phyloP scores from a whole-genome alignment of 805 yeast genomes.

The Lipomyces orientalis region DNA sequence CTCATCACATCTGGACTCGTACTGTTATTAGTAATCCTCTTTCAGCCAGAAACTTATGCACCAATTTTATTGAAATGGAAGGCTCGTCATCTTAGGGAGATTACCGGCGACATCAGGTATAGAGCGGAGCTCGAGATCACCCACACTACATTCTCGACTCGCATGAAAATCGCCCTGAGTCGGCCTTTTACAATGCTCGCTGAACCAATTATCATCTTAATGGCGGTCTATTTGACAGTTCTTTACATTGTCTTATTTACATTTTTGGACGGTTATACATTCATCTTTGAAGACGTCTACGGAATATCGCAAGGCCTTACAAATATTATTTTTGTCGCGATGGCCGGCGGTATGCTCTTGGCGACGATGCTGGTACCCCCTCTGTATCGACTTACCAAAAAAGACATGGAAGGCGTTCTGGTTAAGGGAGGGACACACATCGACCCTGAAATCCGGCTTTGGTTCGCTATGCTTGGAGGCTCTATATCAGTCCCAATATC shows the following conservation, averaged over 20 bases:
- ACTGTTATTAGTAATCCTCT: conserved; percentile 44
- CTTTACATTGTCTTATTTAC: conserved; percentile 63
- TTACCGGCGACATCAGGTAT: conserved; percentile 49
- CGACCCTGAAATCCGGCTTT: conserved; percentile 58
- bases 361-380: conserved; percentile 23
- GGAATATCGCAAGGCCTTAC: conserved; percentile 45
- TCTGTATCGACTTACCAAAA: conserved; percentile 22
- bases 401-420: conserved; percentile 16
- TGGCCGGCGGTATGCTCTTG: conserved; percentile 27
- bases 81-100: conserved; percentile 63
- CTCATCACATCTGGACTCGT: conserved; percentile 64
- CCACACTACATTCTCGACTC: conserved; percentile 48
- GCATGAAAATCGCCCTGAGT: conserved; percentile 55
- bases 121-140: conserved; percentile 52
- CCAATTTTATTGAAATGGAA: conserved; percentile 75
- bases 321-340: conserved; percentile 28
- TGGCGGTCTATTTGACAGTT: conserved; percentile 63
- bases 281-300: conserved; percentile 57
- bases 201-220: conserved; percentile 62
- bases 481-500: conserved; percentile 54
- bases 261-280: conserved; percentile 65
- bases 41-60: conserved; percentile 87
- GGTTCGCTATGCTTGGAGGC: conserved; percentile 58
- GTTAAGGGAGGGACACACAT: conserved; percentile 23
- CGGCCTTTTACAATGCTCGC: conserved; percentile 58